phyloP scores from a whole-genome alignment of 2,329 filamentous ascomycete species.

The Cytospora leucostoma region DNA sequence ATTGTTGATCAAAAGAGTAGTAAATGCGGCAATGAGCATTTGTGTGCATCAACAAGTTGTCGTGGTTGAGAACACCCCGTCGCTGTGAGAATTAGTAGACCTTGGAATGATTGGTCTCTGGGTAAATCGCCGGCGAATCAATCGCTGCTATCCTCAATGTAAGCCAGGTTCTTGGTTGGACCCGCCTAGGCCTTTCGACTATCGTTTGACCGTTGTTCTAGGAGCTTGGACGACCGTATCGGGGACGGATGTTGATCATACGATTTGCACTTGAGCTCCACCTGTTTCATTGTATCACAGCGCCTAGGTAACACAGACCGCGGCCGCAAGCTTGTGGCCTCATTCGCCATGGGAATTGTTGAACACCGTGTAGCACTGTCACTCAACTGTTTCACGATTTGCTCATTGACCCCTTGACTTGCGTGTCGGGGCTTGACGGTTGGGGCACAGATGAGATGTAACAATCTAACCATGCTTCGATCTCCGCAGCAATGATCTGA shows the following conservation, averaged over 20 bases:
- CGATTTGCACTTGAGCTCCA: neutral
- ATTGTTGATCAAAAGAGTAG: too few relatives aligned
- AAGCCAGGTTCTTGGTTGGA: neutral
- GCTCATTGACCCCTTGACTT: neutral
- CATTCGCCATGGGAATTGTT: neutral
- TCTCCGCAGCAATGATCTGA: neutral
- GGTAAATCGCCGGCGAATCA: neutral
- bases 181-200: neutral
- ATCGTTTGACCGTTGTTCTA: neutral
- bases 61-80: too few relatives aligned
- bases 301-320: neutral
- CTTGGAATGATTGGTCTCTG: neutral
- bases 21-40: too few relatives aligned
- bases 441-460: neutral
- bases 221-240: neutral
- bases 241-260: neutral
- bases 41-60: too few relatives aligned
- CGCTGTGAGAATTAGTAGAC: neutral
- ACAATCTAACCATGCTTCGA: slow-evolving; percentile 1
- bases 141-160: neutral
- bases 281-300: neutral
- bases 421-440: neutral
- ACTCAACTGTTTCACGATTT: neutral
- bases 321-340: neutral
- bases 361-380: neutral